Percentiles rank a stretch among this genome's conserved stretches.
Evolutionary conservation across 495 filamentous ascomycete genomes (phyloP).

Genomic region (Xylaria scruposa): DNA sequence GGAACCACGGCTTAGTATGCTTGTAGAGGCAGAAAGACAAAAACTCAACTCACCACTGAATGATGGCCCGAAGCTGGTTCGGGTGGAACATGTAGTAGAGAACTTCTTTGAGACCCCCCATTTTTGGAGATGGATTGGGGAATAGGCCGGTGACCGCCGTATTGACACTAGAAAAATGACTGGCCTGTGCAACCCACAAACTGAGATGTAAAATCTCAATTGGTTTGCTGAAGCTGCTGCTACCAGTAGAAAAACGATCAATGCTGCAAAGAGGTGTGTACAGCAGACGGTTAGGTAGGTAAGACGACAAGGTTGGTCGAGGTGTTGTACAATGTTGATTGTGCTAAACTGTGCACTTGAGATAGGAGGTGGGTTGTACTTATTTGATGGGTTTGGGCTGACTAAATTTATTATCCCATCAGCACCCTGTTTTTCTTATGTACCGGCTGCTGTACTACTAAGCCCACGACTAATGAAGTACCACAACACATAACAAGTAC

Average conservation of each 20-base stretch:
- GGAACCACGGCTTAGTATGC: constrained; percentile 10
- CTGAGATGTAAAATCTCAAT: not conserved
- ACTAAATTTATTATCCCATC: not conserved
- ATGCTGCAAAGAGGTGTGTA: not conserved
- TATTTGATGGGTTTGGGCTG: not conserved
- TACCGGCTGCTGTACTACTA: not conserved
- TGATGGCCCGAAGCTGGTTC: constrained; percentile 77
- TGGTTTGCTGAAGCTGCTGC: not conserved
- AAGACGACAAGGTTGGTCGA: not conserved
- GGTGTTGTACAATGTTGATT: constrained; percentile 3
- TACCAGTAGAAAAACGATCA: not conserved
- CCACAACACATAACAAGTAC: not conserved
- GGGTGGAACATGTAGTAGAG: constrained; percentile 82
- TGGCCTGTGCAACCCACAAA: constrained; percentile 7
- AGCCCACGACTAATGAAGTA: not conserved
- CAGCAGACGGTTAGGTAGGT: not conserved
- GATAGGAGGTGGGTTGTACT: not conserved
- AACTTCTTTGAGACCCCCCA: constrained; percentile 58
- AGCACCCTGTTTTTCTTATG: not conserved
- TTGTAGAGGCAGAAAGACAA: not conserved
- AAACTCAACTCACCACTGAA: constrained; percentile 81
- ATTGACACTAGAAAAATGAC: constrained; percentile 9
- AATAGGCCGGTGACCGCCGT: constrained; percentile 8
- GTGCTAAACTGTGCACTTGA: constrained; percentile 4
- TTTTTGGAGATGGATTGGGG: constrained; percentile 36